Evolutionary conservation across 345 rosid species (phyloP), one percentile per base, ranked within the genome.

Genomic region (Lepidium africanum): DNA sequence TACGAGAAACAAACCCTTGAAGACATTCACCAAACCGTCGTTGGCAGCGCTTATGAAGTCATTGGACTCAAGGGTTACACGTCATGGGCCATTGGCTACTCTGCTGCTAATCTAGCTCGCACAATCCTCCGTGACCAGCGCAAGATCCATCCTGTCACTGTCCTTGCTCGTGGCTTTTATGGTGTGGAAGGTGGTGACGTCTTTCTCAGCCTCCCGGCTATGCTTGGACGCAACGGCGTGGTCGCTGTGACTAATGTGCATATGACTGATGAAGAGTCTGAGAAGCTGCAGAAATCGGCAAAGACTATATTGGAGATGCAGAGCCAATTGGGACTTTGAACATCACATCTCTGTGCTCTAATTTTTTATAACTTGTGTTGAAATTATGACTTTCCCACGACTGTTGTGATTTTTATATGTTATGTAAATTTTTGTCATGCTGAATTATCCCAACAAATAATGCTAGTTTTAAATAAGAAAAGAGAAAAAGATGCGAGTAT

Each of bases 51-150:
- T 2, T 85, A 90, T 19, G 96, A 90, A 51, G 98, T 93, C 43
- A 93, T 90, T 3, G 76, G 66, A 7, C 90, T 93, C 46, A 93
- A 93, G 63, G 97, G 98, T 15, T 93, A 90, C 81, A 93, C 98
- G 6, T 88, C 96, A n/a, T 90, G 97, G 98, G 98, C 98, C 11
- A 93, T 90, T 40, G 98, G 98, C 14, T 90, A 90, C 80, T 93
- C 98, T 0, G 98, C 80, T 3, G 94, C 97, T 8, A 90, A 52
- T 69, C 71, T 93, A 72, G 96, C 97, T 38, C 78, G 92, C 1
- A 72, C 89, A 41, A 63, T 93, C 16, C 78, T 90, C 17, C 70
- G 98, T n/a, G 82, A 93, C 79, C 98, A 93, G 85, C 85, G 94
- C 53, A 86, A 78, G 73, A 87, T 93, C 75, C 98, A 93, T 51